These are phyloP conservation scores for Sclerotinia nivalis DNA, from an alignment of 2,329 filamentous ascomycete species.

Conservation along the genomic window DNA sequence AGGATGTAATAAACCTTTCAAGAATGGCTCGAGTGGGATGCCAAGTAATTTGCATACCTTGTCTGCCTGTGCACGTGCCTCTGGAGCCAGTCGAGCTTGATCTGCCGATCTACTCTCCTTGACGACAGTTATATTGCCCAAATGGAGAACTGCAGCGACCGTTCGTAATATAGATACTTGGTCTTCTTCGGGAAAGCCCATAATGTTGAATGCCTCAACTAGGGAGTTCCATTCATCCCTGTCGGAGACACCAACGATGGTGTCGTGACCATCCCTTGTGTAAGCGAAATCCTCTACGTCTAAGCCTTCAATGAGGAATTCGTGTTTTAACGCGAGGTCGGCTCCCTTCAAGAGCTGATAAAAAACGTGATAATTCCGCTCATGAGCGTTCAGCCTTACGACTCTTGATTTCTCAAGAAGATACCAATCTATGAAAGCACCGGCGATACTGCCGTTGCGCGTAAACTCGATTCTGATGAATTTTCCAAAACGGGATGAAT, in stretches of 20 bases:
- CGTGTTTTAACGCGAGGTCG: slow-evolving; percentile 68
- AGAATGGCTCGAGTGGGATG: slow-evolving; percentile 79
- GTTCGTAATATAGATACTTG: slow-evolving; percentile 82
- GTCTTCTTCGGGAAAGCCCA: slow-evolving; percentile 87
- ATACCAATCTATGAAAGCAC: slow-evolving; percentile 98
- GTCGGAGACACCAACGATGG: slow-evolving; percentile 87
- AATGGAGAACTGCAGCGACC: slow-evolving; percentile 85
- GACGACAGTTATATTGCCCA: slow-evolving; percentile 86
- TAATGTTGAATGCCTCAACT: slow-evolving; percentile 89
- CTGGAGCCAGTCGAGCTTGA: slow-evolving; percentile 78
- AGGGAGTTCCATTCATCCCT: slow-evolving; percentile 84
- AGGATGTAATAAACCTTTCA: slow-evolving; percentile 86
- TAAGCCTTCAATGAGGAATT: slow-evolving; percentile 73
- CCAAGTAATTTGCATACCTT: slow-evolving; percentile 83
- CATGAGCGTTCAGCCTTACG: slow-evolving; percentile 80
- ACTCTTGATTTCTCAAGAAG: slow-evolving; percentile 97
- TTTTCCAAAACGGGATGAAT: slow-evolving; percentile 97
- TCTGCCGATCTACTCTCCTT: slow-evolving; percentile 91
- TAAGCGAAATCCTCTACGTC: slow-evolving; percentile 89
- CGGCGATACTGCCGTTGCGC: slow-evolving; percentile 82
- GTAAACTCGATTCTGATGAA: slow-evolving; percentile 98
- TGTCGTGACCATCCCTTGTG: slow-evolving; percentile 86
- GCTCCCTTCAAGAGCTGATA: slow-evolving; percentile 92
- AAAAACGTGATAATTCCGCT: slow-evolving; percentile 96
- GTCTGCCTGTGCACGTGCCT: slow-evolving; percentile 72